Percentiles rank a stretch among this genome's conserved stretches.
These are phyloP conservation scores for Mortierella antarctica DNA, from an alignment of 192 early-diverging fungal species.

Conservation along the genomic window DNA sequence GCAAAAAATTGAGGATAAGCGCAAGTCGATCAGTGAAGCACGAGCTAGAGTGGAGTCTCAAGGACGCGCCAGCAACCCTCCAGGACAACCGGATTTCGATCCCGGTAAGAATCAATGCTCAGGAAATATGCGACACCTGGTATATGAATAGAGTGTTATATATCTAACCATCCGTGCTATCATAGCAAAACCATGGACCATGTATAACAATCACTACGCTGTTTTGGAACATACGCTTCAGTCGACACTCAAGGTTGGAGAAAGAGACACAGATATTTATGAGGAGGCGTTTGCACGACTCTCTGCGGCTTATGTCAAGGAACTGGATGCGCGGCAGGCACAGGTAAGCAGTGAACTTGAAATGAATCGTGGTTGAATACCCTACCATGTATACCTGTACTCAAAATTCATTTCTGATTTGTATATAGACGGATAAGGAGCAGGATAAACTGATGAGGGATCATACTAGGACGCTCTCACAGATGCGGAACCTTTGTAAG, in stretches of 20 bases:
- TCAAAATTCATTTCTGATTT: neutral
- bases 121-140: neutral
- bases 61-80: neutral
- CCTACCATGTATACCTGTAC: neutral
- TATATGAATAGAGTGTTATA: neutral
- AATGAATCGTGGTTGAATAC: neutral
- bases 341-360: conserved; percentile 7
- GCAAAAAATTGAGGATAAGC: conserved; percentile 31
- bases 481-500: conserved; percentile 43
- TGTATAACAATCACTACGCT: conserved; percentile 23
- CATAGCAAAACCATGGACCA: conserved; percentile 24
- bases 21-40: conserved; percentile 8
- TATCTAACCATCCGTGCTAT: neutral
- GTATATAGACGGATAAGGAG: conserved; percentile 39
- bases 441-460: conserved; percentile 15
- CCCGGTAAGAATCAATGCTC: conserved; percentile 16
- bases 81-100: conserved; percentile 5
- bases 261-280: conserved; percentile 16
- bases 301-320: conserved; percentile 10
- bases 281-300: conserved; percentile 27
- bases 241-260: conserved; percentile 1
- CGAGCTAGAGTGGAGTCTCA: neutral
- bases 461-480: conserved; percentile 29
- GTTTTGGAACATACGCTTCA: conserved; percentile 12
- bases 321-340: conserved; percentile 22